A percentile compares a stretch with the other conserved stretches of the same genome.
These are phyloP conservation scores for Musa balbisiana DNA, from an alignment of 202 grass and related monocot species.

Conservation along the genomic window DNA sequence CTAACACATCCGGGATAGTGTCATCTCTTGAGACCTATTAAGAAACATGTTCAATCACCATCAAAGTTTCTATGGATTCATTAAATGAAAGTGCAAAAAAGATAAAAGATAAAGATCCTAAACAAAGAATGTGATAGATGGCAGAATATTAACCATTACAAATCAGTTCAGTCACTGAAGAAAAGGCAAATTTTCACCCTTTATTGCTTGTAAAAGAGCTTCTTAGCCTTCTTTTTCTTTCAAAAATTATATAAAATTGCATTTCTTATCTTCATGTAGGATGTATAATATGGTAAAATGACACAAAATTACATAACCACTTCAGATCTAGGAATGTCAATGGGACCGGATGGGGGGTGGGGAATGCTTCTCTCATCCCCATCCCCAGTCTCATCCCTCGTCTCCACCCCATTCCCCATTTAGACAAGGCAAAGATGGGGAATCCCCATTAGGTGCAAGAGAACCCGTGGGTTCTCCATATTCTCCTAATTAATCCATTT, in stretches of 20 bases:
- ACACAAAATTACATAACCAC: neutral
- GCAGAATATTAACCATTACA: neutral
- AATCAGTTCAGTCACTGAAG: neutral
- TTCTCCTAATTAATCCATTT: no score
- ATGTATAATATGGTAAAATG: neutral
- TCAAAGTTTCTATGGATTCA: neutral
- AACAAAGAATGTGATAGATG: neutral
- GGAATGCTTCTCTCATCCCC: no score
- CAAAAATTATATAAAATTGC: no score
- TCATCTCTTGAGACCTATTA: constrained; percentile 55
- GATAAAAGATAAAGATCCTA: neutral
- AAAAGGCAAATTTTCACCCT: neutral
- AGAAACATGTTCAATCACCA: constrained; percentile 4
- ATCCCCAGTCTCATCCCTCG: no score
- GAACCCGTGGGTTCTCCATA: no score
- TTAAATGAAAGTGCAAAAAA: neutral
- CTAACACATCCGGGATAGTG: constrained; percentile 64
- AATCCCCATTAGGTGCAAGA: no score
- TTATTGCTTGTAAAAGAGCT: neutral
- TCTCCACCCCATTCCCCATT: no score
- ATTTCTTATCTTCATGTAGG: no score
- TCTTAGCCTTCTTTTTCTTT: neutral
- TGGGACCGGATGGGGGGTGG: no score
- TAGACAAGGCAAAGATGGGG: no score
- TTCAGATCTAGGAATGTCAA: neutral